Evolutionary conservation across 345 rosid genomes (phyloP), one percentile per base, ranked within the genome.

Genomic region (Erucastrum elatum): DNA sequence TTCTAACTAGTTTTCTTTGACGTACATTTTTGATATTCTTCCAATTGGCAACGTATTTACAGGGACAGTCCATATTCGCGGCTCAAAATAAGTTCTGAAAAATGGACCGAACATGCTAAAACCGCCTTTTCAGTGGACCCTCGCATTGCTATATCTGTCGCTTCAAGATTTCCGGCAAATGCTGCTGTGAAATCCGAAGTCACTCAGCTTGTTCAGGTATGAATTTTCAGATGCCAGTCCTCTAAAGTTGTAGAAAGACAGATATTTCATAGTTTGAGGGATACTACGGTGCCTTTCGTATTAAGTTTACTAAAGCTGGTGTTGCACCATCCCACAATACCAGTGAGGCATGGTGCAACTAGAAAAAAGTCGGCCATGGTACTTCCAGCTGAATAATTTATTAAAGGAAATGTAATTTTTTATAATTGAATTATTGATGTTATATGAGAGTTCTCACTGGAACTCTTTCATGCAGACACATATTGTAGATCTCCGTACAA

Each of bases 91-190:
- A 87, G 87, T 78, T 64, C 94, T 66, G 90, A 84, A 44, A 94
- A 87, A 77, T 90, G 97, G 96, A 71, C 86, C 59, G 97, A 89
- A 72, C 82, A 85, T 83, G 93, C 89, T 44, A 85, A 88, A 81
- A 89, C 87, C 53, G 93, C 97, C 21, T 94, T 94, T 80, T 77
- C 88, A 33, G 97, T 94, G 80, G 98, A 94, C 86, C 96, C 96
- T 49, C 83, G 86, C 55, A 88, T 94, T 76, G 96, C 94, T 69
- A 55, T 94, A 66, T 89, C 88, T 77, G 79, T 94, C 80, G 90
- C 84, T 53, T 87, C 93, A 10, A 89, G 94, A 72, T 94, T 94
- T 83, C 90, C 93, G 16, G 71, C 91, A 68, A 91, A 90, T 76
- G 67, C 77, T 68, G 77, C 81, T 82, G 72, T 94, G 77, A 91